Percentiles rank a stretch among this genome's conserved stretches.
These are phyloP conservation scores for Barbatosphaeria neglecta DNA, from an alignment of 495 filamentous ascomycete genomes.

Conservation along the genomic window DNA sequence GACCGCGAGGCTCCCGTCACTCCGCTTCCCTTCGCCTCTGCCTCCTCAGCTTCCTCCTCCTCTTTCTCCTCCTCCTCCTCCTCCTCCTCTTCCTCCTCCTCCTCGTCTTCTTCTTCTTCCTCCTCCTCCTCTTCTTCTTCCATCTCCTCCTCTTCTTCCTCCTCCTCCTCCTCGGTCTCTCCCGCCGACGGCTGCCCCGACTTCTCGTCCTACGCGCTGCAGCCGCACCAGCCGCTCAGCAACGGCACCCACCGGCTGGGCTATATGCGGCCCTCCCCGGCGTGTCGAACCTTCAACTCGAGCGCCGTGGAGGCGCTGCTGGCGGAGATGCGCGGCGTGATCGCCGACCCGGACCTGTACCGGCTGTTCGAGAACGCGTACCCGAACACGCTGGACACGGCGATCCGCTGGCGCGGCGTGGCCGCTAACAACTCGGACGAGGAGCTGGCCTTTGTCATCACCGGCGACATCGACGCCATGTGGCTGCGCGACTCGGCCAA, in stretches of 20 bases:
- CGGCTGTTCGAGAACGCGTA: slow-evolving; percentile 54
- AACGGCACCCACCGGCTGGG: slow-evolving; percentile 35
- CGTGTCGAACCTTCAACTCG: slow-evolving; percentile 52
- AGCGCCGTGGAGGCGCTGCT: slow-evolving; percentile 43
- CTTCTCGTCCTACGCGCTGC: slow-evolving; percentile 36
- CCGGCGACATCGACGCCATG: slow-evolving; percentile 65
- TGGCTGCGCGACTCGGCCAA: slow-evolving; percentile 61
- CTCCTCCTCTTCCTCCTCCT: neutral
- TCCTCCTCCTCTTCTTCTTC: neutral
- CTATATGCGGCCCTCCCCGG: slow-evolving; percentile 41
- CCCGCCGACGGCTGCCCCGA: slow-evolving; percentile 30
- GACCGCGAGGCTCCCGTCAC: no score
- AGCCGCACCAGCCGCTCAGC: slow-evolving; percentile 33
- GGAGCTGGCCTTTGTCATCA: slow-evolving; percentile 36
- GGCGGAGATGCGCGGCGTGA: slow-evolving; percentile 30
- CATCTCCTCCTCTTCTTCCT: neutral
- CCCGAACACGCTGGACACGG: slow-evolving; percentile 59
- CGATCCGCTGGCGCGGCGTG: slow-evolving; percentile 50
- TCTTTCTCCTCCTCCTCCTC: neutral
- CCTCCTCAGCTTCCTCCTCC: slow-evolving; percentile 31
- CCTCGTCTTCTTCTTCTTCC: neutral
- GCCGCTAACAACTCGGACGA: slow-evolving; percentile 32
- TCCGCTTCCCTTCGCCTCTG: no score
- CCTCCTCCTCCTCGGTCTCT: neutral
- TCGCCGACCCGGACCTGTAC: slow-evolving; percentile 53